Evolutionary conservation across 2,329 filamentous ascomycete species (phyloP).

Genomic region (Chrysoporthe deuterocubensis): DNA sequence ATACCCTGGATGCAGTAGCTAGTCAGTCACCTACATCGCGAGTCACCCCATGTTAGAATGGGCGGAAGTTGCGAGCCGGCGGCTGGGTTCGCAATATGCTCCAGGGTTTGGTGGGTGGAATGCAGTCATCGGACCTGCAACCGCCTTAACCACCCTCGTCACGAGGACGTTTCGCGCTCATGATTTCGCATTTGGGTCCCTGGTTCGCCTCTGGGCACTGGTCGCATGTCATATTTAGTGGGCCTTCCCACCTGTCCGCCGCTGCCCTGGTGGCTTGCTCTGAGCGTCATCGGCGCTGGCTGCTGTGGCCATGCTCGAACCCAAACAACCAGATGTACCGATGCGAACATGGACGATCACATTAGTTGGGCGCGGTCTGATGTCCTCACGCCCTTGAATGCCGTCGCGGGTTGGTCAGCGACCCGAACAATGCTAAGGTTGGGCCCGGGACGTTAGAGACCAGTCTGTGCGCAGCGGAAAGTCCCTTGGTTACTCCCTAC

Average conservation of each 20-base stretch:
- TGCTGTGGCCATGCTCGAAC: neutral
- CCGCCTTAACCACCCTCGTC: neutral
- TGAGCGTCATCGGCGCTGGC: neutral
- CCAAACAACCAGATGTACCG: neutral
- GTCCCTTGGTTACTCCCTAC: slow-evolving; percentile 11
- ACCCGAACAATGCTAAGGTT: slow-evolving; percentile 19
- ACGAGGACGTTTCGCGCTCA: slow-evolving; percentile 3
- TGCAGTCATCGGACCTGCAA: neutral
- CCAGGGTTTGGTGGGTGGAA: neutral
- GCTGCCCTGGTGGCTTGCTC: neutral
- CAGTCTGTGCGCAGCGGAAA: slow-evolving; percentile 38
- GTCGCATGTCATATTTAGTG: slow-evolving; percentile 1
- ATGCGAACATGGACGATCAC: neutral
- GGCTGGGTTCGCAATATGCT: neutral
- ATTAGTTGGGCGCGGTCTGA: neutral
- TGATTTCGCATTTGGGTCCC: neutral
- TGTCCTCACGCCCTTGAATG: slow-evolving; percentile 4
- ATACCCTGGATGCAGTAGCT: neutral
- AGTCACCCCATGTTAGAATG: too few relatives aligned
- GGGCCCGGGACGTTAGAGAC: slow-evolving; percentile 29
- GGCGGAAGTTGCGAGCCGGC: neutral
- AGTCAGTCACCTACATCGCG: neutral
- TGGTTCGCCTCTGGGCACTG: neutral
- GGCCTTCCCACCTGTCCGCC: neutral
- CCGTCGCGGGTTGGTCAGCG: slow-evolving; percentile 21